These are phyloP conservation scores for Plasmodium inui DNA, from an alignment of 169 alveolate species.

Conservation along the genomic window DNA sequence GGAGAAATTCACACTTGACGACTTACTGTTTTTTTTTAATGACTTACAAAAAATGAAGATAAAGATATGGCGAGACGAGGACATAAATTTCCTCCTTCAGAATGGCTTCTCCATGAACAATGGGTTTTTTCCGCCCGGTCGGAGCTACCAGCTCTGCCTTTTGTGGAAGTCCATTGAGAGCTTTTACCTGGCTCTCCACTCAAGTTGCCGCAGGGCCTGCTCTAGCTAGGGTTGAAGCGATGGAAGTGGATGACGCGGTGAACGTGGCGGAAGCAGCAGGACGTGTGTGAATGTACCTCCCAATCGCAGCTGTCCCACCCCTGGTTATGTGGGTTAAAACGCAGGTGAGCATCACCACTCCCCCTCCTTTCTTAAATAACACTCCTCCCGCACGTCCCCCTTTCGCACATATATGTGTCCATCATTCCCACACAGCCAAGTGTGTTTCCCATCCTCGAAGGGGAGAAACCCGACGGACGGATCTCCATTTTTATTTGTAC, in stretches of 20 bases:
- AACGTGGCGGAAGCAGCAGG: not conserved
- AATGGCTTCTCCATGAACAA: not conserved
- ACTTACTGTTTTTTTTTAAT: slow-evolving; percentile 14
- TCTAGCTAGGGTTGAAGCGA: not conserved
- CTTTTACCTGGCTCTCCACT: slow-evolving; percentile 1
- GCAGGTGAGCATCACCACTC: not conserved
- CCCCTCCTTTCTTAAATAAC: too few species aligned
- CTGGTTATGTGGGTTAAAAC: not conserved
- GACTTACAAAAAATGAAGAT: slow-evolving; percentile 28
- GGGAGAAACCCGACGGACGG: not conserved
- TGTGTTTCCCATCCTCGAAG: not conserved
- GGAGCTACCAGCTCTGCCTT: not conserved
- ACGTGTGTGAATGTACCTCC: not conserved
- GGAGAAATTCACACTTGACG: not conserved
- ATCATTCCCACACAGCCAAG: not conserved
- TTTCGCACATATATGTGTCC: not conserved
- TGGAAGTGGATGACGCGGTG: not conserved
- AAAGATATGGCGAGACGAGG: slow-evolving; percentile 20
- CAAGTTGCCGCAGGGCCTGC: not conserved
- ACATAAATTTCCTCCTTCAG: not conserved
- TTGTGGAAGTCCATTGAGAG: slow-evolving; percentile 59
- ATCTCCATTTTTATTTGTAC: not conserved
- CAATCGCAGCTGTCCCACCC: not conserved
- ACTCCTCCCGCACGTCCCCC: not conserved
- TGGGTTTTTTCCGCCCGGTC: not conserved